Evolutionary conservation across 495 filamentous ascomycete species (phyloP), one percentile per base, ranked within the genome.

Genomic region (Glonium stellatum): DNA sequence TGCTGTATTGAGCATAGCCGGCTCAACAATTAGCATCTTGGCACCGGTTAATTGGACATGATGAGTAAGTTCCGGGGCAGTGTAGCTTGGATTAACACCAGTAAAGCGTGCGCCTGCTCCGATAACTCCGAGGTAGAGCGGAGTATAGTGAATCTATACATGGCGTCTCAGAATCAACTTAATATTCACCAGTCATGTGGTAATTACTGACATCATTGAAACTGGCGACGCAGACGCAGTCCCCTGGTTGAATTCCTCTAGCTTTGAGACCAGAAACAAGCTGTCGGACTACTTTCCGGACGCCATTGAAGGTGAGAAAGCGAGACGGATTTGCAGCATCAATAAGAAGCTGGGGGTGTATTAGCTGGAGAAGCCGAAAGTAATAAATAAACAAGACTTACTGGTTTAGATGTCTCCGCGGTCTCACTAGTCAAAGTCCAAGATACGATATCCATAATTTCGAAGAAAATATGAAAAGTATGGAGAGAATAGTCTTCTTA

Each of bases 61-160:
- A 49, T 70, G 63, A 11, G 25, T 52, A 10, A 70, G 58, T 51
- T 70, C 68, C 6, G 56, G 11, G 13, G n/a, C 27, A 4, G 68
- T 69, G 47, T 70, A 70, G 12, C 66, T 58, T 23, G 61, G 50
- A 52, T 70, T 70, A 5, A 63, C 62, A 8, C 68, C 68, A 0
- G 66, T 62, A 57, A 67, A 70, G n/a, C 52, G 35, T 49, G 56
- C 56, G 11, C 57, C 53, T 13, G 63, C 59, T 1, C 57, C 66
- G 12, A 68, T 41, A 37, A 67, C 60, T 21, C 47, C 63, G 6
- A 68, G 55, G 23, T 66, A 65, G 13, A 70, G 55, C n/a, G 68
- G 55, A 9, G 66, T 64, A 36, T 8, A 39, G 15, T 8, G 15
- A 15, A 39, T 39, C 36, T 39, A 15, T 8, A 39, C 8, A 9